Evolutionary conservation across 2,329 filamentous ascomycete species (phyloP), one percentile per base, ranked within the genome.

Genomic region (Paramyrothecium sp.): DNA sequence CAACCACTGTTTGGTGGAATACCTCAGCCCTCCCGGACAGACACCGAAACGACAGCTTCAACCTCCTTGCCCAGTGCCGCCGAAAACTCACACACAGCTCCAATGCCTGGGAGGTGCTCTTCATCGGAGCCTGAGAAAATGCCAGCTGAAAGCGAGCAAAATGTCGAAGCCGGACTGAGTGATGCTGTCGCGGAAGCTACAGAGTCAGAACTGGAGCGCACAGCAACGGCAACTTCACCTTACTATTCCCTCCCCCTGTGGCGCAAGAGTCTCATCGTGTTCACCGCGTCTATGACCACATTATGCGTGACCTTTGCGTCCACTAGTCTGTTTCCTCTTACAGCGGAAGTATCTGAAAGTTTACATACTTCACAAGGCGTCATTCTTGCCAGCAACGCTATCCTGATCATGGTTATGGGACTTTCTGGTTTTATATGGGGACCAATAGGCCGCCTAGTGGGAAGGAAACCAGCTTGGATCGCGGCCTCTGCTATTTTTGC

Each of bases 301-400:
- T 19, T 51, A n/a, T 51, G 49, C 17, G 23, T 51, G 21, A 8
- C 21, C 7, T 51, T 51, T 30, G 49, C 49, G 21, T 26, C 49
- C n/a, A 51, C 49, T 11, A 51, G 49, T 33, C 49, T 51, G 21
- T 51, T 51, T 16, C 49, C 49, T 10, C n/a, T 51, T 23, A 51
- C 49, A 16, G 21, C 20, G 10, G 49, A 51, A 51, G 30, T 51
- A 11, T 51, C 49, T 19, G 21, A 7, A 10, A 51, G 20, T 30
- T 19, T 51, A 19, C 12, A 51, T 30, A 51, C 49, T 7, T 51
- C 49, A 13, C 21, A 51, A 30, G 49, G 49, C n/a, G 7, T 51
- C 49, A 30, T 51, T 23, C 30, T 33, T 19, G 49, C 49, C 20
- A 51, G 11, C 22, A 51, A 51, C 23, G 49, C 49, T 19, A 30